Evolutionary conservation across 2,329 filamentous ascomycete species (phyloP), one percentile per base, ranked within the genome.

Genomic region (Hansfordia pulvinata): DNA sequence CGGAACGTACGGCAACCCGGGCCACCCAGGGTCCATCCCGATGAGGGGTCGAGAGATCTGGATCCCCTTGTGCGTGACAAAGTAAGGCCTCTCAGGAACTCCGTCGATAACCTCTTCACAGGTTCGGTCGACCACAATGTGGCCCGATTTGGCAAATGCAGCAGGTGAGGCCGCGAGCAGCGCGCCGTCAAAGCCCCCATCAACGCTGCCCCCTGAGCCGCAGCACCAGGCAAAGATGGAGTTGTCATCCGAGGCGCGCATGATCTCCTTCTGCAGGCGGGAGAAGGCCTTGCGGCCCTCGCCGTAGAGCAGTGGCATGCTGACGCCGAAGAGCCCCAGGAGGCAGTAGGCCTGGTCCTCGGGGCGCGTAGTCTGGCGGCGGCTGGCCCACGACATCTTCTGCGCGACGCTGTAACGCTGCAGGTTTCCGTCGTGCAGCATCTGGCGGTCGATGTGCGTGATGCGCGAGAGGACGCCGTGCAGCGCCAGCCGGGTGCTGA

Each of bases 271-370:
- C 16, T 31, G 30, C n/a, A 31, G 25, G 15, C 30, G 19, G 2
- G 24, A 11, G 26, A 31, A 31, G n/a, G 30, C 30, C 8, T 21
- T 15, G 19, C 17, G 12, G 9, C 30, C 30, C 23, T 32, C 30
- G 6, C 24, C 29, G 19, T 35, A 32, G 14, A 30, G 21, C 15
- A 30, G n/a, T 10, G 32, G 27, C 26, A 35, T 35, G 24, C 17
- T 22, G 12, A 35, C 28, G 10, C 21, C 22, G 23, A 35, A 34
- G 5, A 35, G 27, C 4, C 32, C 32, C 18, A 35, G 16, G 14
- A 35, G 31, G 14, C 27, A 33, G 19, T 35, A 35, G 6, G 32
- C 31, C 15, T 19, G 20, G 27, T 35, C 32, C 19, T 35, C 32
- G 9, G 21, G 11, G 10, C 32, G 17, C 8, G 30, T 28, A 5